Conservation (phyloP, 768 basidiomycete genomes). For the Psilocybe subaeruginosa region DNA sequence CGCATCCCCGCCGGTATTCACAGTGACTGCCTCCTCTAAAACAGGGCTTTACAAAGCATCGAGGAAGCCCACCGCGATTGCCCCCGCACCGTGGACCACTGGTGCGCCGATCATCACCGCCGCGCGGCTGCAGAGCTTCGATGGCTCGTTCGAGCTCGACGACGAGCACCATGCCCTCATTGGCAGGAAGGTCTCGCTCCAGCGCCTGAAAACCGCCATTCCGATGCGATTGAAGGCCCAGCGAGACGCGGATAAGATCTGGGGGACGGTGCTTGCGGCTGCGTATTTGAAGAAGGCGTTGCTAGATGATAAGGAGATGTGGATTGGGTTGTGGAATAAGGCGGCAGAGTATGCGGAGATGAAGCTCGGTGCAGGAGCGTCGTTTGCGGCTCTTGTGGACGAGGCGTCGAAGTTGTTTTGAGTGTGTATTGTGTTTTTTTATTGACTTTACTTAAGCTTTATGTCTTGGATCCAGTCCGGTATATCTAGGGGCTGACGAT, state of each 20-base stretch:
- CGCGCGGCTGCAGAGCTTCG: constrained; percentile 6
- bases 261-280: constrained; percentile 7
- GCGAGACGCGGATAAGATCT: constrained; percentile 4
- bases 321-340: constrained; percentile 14
- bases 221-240: background rate
- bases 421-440: background rate
- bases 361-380: background rate
- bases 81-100: background rate
- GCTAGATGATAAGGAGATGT: constrained; percentile 6
- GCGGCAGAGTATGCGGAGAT: constrained; percentile 5
- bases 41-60: background rate
- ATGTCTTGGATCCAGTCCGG: too few relatives aligned
- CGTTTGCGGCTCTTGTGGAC: background rate
- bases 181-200: constrained; percentile 3
- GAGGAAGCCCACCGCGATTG: background rate
- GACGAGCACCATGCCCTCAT: constrained; percentile 1
- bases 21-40: background rate
- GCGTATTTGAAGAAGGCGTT: constrained; percentile 6
- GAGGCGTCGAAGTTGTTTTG: constrained; percentile 7
- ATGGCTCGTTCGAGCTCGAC: constrained; percentile 6
- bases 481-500: too few relatives aligned
- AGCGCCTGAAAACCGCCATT: background rate
- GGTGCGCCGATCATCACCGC: background rate
- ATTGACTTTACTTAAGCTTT: too few relatives aligned
- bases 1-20: background rate